These are phyloP conservation scores for Alternaria solani DNA, from an alignment of 2,329 filamentous ascomycete species.

Conservation along the genomic window DNA sequence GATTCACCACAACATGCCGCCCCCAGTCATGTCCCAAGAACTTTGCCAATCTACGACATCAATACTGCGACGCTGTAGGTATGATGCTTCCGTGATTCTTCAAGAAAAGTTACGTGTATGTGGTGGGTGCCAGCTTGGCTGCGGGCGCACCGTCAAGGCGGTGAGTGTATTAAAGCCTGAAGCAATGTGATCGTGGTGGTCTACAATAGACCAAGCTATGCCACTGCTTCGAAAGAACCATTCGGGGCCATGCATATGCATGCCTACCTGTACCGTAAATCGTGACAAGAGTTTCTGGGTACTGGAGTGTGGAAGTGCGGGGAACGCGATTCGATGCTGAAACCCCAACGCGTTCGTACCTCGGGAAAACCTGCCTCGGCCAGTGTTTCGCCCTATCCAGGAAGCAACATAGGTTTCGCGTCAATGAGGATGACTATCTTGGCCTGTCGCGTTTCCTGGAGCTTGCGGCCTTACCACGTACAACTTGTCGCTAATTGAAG, in stretches of 20 bases:
- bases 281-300: neutral
- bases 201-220: neutral
- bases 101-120: neutral
- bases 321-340: neutral
- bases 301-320: no score
- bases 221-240: no score
- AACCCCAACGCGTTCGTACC: neutral
- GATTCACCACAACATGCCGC: conserved; percentile 4
- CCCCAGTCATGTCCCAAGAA: neutral
- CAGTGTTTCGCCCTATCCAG: no score
- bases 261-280: no score
- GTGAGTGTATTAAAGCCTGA: neutral
- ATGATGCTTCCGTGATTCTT: neutral
- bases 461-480: no score
- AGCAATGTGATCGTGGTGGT: neutral
- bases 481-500: no score
- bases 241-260: no score
- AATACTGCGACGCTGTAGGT: neutral
- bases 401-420: no score
- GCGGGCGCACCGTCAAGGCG: neutral
- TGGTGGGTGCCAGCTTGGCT: neutral
- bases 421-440: no score
- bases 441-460: no score
- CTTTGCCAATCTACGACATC: neutral
- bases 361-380: no score